Conservation (phyloP, 306 rosid genomes). For the Corylus heterophylla region DNA sequence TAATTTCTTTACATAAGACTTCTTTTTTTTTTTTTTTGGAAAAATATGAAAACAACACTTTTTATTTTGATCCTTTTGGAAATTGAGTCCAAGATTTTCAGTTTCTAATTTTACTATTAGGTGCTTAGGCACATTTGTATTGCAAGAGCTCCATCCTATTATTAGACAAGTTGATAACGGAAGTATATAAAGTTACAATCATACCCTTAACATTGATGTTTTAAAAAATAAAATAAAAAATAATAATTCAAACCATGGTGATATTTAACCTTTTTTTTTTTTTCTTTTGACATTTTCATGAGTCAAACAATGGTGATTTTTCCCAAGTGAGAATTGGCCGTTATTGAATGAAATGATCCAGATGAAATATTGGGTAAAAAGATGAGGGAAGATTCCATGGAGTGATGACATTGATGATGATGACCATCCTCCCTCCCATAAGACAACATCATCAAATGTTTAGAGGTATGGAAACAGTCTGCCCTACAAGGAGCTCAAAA, state of each 20-base stretch:
- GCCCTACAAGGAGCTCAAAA: slow-evolving; percentile 16
- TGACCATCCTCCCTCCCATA: not conserved
- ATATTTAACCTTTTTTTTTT: not conserved
- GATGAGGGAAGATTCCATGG: slow-evolving; percentile 21
- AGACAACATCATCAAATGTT: slow-evolving; percentile 24
- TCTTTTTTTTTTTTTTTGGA: no score
- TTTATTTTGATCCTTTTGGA: no score
- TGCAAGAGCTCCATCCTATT: no score
- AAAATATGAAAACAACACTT: no score
- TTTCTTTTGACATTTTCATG: not conserved
- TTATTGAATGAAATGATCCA: slow-evolving; percentile 15
- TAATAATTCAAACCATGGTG: no score
- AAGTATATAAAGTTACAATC: no score
- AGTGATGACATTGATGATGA: slow-evolving; percentile 16
- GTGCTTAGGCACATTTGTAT: no score
- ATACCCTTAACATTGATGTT: no score
- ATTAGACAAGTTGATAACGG: no score
- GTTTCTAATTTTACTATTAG: not conserved
- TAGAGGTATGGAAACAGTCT: slow-evolving; percentile 12
- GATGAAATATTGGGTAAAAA: not conserved
- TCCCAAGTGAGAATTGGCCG: not conserved
- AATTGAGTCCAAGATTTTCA: not conserved
- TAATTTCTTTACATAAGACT: no score
- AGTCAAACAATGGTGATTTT: not conserved
- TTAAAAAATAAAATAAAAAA: no score